phyloP scores from a whole-genome alignment of 2,329 filamentous ascomycete genomes.

The Orbilia brochopaga region DNA sequence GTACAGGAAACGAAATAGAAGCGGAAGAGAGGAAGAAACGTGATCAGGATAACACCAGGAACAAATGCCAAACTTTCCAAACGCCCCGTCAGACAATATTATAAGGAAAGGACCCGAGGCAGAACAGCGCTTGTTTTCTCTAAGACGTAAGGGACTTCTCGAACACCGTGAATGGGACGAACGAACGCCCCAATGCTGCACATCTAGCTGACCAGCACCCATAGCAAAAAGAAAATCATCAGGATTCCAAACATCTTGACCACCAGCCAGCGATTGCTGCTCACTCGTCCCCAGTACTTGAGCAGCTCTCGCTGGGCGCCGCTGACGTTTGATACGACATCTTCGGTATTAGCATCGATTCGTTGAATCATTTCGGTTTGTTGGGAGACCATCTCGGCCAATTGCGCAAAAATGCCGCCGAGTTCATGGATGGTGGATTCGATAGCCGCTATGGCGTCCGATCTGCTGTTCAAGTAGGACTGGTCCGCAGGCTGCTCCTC shows the following conservation, averaged over 20 bases:
- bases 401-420: slow-evolving; percentile 88
- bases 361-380: slow-evolving; percentile 97
- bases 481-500: slow-evolving; percentile 88
- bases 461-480: slow-evolving; percentile 87
- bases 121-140: slow-evolving; percentile 9
- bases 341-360: slow-evolving; percentile 96
- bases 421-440: slow-evolving; percentile 93
- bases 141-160: slow-evolving; percentile 12
- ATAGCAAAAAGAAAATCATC: slow-evolving; percentile 56
- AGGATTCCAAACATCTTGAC: slow-evolving; percentile 70
- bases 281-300: slow-evolving; percentile 95
- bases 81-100: slow-evolving; percentile 34
- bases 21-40: slow-evolving; percentile 12
- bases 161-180: slow-evolving; percentile 25
- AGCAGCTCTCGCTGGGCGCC: slow-evolving; percentile 92
- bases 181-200: slow-evolving; percentile 27
- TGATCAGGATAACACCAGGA: slow-evolving; percentile 44
- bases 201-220: slow-evolving; percentile 55
- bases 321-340: slow-evolving; percentile 97
- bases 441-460: slow-evolving; percentile 94
- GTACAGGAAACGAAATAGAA: slow-evolving; percentile 32
- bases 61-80: slow-evolving; percentile 43
- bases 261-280: slow-evolving; percentile 92
- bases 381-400: slow-evolving; percentile 95
- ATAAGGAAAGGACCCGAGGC: slow-evolving; percentile 21